These are phyloP conservation scores for Populus euphratica DNA, from an alignment of 345 rosid genomes.

Conservation along the genomic window DNA sequence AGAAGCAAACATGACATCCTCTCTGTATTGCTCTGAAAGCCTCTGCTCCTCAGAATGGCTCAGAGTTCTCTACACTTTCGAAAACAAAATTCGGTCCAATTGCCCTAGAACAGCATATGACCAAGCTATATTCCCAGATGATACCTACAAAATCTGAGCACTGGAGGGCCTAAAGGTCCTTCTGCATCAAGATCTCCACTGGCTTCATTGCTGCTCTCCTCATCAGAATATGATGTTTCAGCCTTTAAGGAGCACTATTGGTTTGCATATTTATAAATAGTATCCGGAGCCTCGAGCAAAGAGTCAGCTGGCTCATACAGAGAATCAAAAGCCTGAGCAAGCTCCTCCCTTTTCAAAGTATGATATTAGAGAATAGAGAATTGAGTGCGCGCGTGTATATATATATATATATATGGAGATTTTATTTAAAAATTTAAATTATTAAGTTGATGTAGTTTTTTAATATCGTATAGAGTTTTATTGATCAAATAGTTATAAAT, in stretches of 20 bases:
- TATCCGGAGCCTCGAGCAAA: constrained; percentile 66
- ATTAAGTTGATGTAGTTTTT: too few species aligned
- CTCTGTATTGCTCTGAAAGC: constrained; percentile 84
- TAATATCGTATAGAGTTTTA: too few species aligned
- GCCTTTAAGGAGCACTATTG: constrained; percentile 44
- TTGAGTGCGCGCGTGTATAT: too few species aligned
- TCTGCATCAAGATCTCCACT: constrained; percentile 23
- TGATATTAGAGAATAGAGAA: too few species aligned
- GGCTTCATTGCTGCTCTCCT: constrained; percentile 15
- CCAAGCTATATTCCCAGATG: constrained; percentile 94
- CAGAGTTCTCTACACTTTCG: constrained; percentile 57
- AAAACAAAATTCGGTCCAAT: constrained; percentile 61
- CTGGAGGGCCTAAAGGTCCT: constrained; percentile 32
- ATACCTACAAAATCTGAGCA: constrained; percentile 64
- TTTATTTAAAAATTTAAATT: too few species aligned
- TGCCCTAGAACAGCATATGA: constrained; percentile 88
- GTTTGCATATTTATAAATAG: constrained; percentile 40
- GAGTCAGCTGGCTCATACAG: constrained; percentile 64
- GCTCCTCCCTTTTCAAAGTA: constrained; percentile 65
- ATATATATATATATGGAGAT: too few species aligned
- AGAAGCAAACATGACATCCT: constrained; percentile 85
- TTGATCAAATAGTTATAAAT: too few species aligned
- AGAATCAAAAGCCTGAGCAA: constrained; percentile 92
- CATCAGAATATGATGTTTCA: constrained; percentile 14
- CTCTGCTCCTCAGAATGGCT: constrained; percentile 63